Evolutionary conservation across 2,329 filamentous ascomycete species (phyloP).

Genomic region (Verticillium albo-atrum): DNA sequence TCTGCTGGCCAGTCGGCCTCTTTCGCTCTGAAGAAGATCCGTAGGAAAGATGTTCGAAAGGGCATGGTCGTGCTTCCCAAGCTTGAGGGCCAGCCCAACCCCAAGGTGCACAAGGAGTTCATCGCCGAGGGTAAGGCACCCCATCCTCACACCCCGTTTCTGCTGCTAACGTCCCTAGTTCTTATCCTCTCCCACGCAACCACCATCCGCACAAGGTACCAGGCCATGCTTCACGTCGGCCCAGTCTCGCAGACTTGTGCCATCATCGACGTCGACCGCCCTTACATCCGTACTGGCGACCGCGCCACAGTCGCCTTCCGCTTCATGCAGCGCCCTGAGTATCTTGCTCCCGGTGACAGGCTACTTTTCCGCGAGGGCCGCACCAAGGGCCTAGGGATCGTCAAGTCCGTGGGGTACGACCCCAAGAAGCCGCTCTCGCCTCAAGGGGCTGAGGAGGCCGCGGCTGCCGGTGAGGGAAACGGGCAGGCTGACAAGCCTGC

Average conservation of each 20-base stretch:
- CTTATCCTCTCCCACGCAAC: conserved; percentile 93
- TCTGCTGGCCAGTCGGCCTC: conserved; percentile 90
- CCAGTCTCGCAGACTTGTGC: conserved; percentile 93
- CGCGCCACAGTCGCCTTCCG: conserved; percentile 91
- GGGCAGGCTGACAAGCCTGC: neutral
- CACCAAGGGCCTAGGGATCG: conserved; percentile 92
- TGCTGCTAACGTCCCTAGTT: conserved; percentile 43
- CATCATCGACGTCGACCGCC: conserved; percentile 96
- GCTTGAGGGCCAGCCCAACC: conserved; percentile 63
- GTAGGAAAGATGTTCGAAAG: conserved; percentile 90
- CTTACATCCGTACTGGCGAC: conserved; percentile 90
- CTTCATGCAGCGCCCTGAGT: conserved; percentile 93
- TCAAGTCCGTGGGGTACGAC: conserved; percentile 89
- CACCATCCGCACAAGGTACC: conserved; percentile 94
- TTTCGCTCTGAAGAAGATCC: conserved; percentile 82
- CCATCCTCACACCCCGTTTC: neutral
- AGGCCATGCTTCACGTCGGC: conserved; percentile 96
- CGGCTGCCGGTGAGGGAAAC: conserved; percentile 1
- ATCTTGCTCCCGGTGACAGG: conserved; percentile 80
- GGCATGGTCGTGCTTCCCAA: conserved; percentile 96
- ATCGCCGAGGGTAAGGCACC: conserved; percentile 62
- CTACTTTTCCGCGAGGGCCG: conserved; percentile 90
- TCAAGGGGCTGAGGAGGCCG: neutral
- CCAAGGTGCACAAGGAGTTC: conserved; percentile 71
- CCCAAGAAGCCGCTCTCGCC: conserved; percentile 40